A percentile compares a stretch with the other conserved stretches of the same genome.
phyloP scores from a whole-genome alignment of 805 yeast species.

The Dipodascopsis tothii region DNA sequence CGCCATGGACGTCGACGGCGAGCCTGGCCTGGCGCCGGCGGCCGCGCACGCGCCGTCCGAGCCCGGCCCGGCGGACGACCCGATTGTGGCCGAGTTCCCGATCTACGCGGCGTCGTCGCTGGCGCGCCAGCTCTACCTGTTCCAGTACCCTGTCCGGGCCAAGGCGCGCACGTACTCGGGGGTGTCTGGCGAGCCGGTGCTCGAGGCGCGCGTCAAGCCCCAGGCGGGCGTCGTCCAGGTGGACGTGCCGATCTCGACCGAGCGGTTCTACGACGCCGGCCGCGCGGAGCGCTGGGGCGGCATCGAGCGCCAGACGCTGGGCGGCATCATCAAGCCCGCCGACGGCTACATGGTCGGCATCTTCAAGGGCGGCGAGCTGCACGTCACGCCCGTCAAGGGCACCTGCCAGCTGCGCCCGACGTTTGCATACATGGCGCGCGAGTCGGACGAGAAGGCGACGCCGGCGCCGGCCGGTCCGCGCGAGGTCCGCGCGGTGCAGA shows the following conservation, averaged over 20 bases:
- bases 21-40: too few relatives aligned
- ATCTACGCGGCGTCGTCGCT: conserved; percentile 37
- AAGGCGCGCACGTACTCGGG: conserved; percentile 36
- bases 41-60: too few relatives aligned
- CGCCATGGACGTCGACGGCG: too few relatives aligned
- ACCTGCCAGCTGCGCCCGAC: conserved; percentile 75
- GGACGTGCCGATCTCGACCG: conserved; percentile 65
- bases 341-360: conserved; percentile 36
- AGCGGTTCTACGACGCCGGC: conserved; percentile 56
- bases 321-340: conserved; percentile 51
- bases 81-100: conserved; percentile 55
- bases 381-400: conserved; percentile 56
- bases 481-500: conserved; percentile 59
- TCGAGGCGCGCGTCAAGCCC: conserved; percentile 51
- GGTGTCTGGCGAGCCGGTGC: conserved; percentile 34
- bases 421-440: conserved; percentile 69
- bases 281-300: conserved; percentile 61
- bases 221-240: conserved; percentile 61
- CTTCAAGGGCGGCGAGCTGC: conserved; percentile 40
- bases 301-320: conserved; percentile 49
- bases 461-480: conserved; percentile 36
- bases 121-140: conserved; percentile 34
- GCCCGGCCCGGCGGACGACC: too few relatives aligned
- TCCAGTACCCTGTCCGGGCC: conserved; percentile 60
- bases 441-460: conserved; percentile 39